A percentile compares a stretch with the other conserved stretches of the same genome.
Conservation (phyloP, 257 asterid species). For the Solanum bulbocastanum region DNA sequence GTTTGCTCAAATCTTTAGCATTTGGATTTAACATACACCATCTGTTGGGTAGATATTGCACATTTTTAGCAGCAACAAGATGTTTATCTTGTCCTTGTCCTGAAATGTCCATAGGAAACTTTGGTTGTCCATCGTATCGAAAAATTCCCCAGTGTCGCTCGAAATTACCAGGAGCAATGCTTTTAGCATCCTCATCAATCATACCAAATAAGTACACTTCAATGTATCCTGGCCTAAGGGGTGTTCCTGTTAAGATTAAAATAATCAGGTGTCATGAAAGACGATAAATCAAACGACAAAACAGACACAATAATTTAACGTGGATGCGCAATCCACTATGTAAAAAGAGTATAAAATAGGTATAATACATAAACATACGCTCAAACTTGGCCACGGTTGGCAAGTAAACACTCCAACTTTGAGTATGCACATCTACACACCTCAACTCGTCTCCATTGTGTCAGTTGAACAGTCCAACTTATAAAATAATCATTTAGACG, state of each 20-base stretch:
- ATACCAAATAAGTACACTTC: constrained; percentile 38
- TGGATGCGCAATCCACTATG: neutral
- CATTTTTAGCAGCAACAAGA: constrained; percentile 23
- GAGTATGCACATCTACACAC: neutral
- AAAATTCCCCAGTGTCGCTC: constrained; percentile 45
- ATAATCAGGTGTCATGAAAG: neutral
- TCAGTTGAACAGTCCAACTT: neutral
- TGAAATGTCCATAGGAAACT: constrained; percentile 28
- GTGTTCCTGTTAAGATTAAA: constrained; percentile 11
- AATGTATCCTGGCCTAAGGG: constrained; percentile 27
- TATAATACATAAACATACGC: neutral
- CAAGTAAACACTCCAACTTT: neutral
- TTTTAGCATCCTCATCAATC: constrained; percentile 30
- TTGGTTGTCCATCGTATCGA: constrained; percentile 34
- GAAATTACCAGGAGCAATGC: constrained; percentile 27
- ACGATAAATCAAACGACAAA: neutral
- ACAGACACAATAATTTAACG: neutral
- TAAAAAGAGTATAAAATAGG: neutral
- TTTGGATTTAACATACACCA: constrained; percentile 31
- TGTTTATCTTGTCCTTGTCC: constrained; percentile 28
- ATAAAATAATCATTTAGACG: neutral
- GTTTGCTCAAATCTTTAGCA: constrained; percentile 22
- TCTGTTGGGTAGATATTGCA: constrained; percentile 17
- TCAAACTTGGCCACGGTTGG: neutral
- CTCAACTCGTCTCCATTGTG: neutral